Percentiles rank a stretch among this genome's conserved stretches.
phyloP scores from a whole-genome alignment of 371 early-diverging fungal genomes.

The Synchytrium microbalum region DNA sequence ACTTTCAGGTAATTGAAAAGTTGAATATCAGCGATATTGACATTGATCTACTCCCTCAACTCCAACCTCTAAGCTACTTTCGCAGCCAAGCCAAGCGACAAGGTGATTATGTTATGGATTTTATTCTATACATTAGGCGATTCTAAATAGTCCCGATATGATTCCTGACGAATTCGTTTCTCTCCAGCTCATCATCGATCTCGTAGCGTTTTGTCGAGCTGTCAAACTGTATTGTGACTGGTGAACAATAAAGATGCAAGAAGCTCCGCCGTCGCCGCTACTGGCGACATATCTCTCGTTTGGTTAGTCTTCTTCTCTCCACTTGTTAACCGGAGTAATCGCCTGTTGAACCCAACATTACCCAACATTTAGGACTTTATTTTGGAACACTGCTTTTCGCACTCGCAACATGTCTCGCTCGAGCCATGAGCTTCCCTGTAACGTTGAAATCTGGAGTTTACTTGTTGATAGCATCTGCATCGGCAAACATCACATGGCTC shows the following conservation, averaged over 20 bases:
- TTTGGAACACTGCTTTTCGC: slow-evolving; percentile 8
- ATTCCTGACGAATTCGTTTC: not conserved
- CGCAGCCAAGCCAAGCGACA: not conserved
- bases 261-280: not conserved
- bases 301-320: not conserved
- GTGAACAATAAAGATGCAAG: not conserved
- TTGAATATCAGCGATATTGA: too few species aligned
- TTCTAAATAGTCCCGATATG: not conserved
- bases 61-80: too few species aligned
- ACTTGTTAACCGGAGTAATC: not conserved
- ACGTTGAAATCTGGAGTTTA: slow-evolving; percentile 12
- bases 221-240: not conserved
- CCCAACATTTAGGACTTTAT: slow-evolving; percentile 8
- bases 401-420: slow-evolving; percentile 10
- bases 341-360: not conserved
- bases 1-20: too few species aligned
- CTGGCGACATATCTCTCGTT: not conserved
- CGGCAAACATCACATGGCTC: slow-evolving; percentile 20
- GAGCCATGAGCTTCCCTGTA: slow-evolving; percentile 12
- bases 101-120: not conserved
- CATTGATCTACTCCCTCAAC: too few species aligned
- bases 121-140: not conserved
- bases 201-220: not conserved
- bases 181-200: not conserved
- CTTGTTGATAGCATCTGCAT: slow-evolving; percentile 8